Evolutionary conservation across 2,329 filamentous ascomycete species (phyloP).

Genomic region (Hymenoscyphus albidus): DNA sequence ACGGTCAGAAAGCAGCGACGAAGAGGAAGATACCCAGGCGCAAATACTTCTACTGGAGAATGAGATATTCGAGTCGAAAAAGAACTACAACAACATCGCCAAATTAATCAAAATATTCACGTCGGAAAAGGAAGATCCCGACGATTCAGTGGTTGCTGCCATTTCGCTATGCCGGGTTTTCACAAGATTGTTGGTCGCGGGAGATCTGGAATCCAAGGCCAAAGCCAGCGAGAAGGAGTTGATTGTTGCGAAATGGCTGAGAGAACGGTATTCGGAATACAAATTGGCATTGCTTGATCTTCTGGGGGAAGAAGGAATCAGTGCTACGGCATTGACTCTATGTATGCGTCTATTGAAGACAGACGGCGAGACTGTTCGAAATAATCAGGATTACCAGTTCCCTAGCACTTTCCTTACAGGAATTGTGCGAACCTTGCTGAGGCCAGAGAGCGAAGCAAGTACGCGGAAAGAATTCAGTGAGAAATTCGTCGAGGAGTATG

Average conservation of each 20-base stretch:
- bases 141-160: constrained; percentile 62
- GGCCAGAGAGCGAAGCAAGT: constrained; percentile 51
- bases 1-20: constrained; percentile 41
- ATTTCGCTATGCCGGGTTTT: constrained; percentile 86
- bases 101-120: constrained; percentile 61
- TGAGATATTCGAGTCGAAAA: constrained; percentile 78
- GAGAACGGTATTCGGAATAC: constrained; percentile 69
- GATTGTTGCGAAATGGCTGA: constrained; percentile 75
- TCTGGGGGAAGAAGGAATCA: constrained; percentile 58
- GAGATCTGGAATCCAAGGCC: constrained; percentile 63
- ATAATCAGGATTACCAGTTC: constrained; percentile 64
- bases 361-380: constrained; percentile 61
- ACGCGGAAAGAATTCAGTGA: constrained; percentile 70
- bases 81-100: constrained; percentile 88
- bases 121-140: constrained; percentile 46
- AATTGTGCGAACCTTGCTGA: constrained; percentile 60
- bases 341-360: constrained; percentile 82
- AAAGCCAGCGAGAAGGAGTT: constrained; percentile 67
- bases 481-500: constrained; percentile 73
- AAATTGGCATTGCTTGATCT: constrained; percentile 58
- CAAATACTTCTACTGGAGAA: constrained; percentile 73
- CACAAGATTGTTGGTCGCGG: constrained; percentile 71
- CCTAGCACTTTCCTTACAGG: constrained; percentile 62
- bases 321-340: constrained; percentile 69
- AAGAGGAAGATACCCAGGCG: constrained; percentile 56